Evolutionary conservation across 2,329 filamentous ascomycete genomes (phyloP), one percentile per base, ranked within the genome.

Genomic region (Exophiala sp.): DNA sequence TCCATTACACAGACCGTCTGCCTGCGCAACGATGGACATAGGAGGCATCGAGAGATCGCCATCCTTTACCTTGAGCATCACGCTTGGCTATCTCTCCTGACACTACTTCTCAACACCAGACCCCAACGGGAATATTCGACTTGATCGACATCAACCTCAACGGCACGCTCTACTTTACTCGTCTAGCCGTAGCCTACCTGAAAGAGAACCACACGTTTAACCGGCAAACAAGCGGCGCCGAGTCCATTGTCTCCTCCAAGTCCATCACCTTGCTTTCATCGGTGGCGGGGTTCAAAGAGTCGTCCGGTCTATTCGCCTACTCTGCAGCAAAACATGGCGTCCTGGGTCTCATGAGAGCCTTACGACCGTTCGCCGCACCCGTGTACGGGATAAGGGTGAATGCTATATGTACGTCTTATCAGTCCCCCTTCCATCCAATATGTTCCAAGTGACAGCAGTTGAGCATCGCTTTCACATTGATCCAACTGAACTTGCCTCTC

Each of bases 121-220:
- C 46, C n/a, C 53, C 53, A 8, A 53, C 49, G 5, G 53, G 53
- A 27, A 56, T 56, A 39, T 23, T 46, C 30, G 49, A 56, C 11
- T 49, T 56, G 14, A 37, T 73, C 46, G 59, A 67, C 60, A 64
- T 68, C 34, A 67, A 68, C 53, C 50, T 68, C 8, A 43, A 63
- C 16, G 73, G 74, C 0, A 63, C 65, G 2, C 59, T 77, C n/a
- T 76, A 74, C 55, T 68, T 73, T 10, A 66, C 76, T 29, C 74
- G 76, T 51, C 62, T 78, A 3, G 74, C 68, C 0, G 65, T 68
- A 3, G 68, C 76, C 51, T 79, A 78, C 52, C 72, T 79, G 63
- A 56, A 56, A 34, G 53, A 56, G 19, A 56, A 52, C 5, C 53
- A 58, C 37, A 46, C 32, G 11, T 48, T 55, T 18, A 41, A 52